Evolutionary conservation across 1,284 basidiomycete genomes (phyloP).

Genomic region (Boletus smithii): DNA sequence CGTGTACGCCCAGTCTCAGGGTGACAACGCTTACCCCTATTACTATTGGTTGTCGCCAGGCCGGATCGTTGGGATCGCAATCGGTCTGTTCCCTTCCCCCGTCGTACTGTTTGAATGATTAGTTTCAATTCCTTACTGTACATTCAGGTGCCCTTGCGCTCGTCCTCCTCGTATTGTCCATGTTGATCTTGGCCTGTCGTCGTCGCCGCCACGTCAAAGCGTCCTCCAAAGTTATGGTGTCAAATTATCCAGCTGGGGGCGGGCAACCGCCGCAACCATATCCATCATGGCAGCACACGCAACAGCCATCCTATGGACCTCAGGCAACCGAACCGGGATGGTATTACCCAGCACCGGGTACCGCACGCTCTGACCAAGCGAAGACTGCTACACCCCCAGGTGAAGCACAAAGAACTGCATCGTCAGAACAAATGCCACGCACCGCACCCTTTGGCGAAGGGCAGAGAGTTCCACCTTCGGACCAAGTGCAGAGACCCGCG

Average conservation of each 20-base stretch:
- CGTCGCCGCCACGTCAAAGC: constrained; percentile 4
- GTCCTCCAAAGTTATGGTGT: not conserved
- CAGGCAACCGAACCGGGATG: not conserved
- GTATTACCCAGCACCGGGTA: constrained; percentile 1
- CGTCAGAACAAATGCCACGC: not conserved
- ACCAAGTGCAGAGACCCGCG: too few relatives aligned
- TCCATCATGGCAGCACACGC: constrained; percentile 14
- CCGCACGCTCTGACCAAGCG: not conserved
- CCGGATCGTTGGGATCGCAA: constrained; percentile 25
- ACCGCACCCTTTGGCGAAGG: not conserved
- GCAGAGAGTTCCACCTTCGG: constrained; percentile 4
- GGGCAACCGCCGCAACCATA: constrained; percentile 5
- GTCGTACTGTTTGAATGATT: not conserved
- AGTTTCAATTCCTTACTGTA: not conserved
- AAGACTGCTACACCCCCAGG: not conserved
- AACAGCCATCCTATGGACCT: not conserved
- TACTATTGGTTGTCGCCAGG: constrained; percentile 26
- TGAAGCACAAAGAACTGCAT: too few relatives aligned
- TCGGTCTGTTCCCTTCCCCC: constrained; percentile 19
- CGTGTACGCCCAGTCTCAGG: constrained; percentile 7
- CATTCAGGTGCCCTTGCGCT: constrained; percentile 11
- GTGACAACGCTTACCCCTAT: not conserved
- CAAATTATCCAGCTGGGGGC: not conserved
- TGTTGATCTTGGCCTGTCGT: constrained; percentile 15
- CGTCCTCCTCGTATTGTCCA: constrained; percentile 11